Evolutionary conservation across 225 moss, liverwort and hornwort species (phyloP).

Genomic region (Pseudisothecium myosuroides): DNA sequence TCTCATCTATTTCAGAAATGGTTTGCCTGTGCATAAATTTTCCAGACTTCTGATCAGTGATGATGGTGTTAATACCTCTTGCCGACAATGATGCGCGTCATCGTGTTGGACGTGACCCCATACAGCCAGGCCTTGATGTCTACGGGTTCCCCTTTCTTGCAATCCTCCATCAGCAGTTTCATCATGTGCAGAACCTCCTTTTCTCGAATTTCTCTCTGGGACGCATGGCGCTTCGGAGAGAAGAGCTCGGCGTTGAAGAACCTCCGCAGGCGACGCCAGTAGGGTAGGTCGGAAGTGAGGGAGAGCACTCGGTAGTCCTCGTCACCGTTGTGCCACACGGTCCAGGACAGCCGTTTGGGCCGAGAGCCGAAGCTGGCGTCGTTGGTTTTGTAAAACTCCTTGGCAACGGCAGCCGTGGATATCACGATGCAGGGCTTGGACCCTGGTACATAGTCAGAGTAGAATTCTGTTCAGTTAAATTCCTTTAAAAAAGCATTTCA

Average conservation of each 20-base stretch:
- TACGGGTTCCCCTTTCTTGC: background rate
- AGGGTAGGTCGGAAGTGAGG: background rate
- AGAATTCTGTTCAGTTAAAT: background rate
- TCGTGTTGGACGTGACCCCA: background rate
- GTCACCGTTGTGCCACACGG: background rate
- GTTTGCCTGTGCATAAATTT: background rate
- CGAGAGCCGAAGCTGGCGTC: background rate
- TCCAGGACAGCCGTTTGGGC: background rate
- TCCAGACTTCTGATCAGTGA: background rate
- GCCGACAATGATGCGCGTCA: background rate
- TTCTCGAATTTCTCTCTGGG: background rate
- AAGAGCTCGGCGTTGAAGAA: background rate
- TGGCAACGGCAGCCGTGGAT: background rate
- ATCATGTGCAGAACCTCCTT: background rate
- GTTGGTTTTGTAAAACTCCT: background rate
- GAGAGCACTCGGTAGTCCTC: background rate
- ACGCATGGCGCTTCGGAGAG: background rate
- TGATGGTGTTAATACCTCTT: background rate
- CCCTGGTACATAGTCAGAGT: background rate
- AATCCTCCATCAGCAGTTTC: background rate
- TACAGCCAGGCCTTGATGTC: background rate
- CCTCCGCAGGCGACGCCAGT: background rate
- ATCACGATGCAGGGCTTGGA: constrained; percentile 13
- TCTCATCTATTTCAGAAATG: background rate
- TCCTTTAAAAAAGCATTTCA: too few species aligned